These are phyloP conservation scores for Neopestalotiopsis rosae DNA, from an alignment of 2,329 filamentous ascomycete genomes.

Conservation along the genomic window DNA sequence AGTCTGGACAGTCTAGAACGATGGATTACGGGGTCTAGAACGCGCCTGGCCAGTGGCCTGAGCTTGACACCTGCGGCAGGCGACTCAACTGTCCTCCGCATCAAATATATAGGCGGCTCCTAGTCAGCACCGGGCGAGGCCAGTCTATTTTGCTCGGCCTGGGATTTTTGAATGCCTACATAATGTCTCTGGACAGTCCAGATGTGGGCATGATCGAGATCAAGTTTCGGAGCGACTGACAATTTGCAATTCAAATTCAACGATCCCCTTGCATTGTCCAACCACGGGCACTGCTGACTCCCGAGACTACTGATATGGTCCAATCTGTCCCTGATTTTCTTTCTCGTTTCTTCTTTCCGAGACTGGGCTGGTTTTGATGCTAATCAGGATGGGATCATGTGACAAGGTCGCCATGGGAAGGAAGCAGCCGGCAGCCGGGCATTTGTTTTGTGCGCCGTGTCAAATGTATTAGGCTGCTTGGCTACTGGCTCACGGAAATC, in stretches of 20 bases:
- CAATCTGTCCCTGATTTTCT: too few relatives aligned
- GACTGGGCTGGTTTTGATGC: too few relatives aligned
- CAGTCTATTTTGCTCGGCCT: neutral
- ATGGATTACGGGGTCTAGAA: neutral
- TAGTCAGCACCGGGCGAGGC: neutral
- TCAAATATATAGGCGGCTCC: slow-evolving; percentile 1
- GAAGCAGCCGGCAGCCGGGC: too few relatives aligned
- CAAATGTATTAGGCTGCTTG: too few relatives aligned
- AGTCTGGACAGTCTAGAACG: neutral
- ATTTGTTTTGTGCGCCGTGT: too few relatives aligned
- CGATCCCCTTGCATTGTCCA: too few relatives aligned
- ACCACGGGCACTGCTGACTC: too few relatives aligned
- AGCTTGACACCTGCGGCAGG: neutral
- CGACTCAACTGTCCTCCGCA: neutral
- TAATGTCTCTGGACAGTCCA: neutral
- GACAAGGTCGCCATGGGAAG: too few relatives aligned
- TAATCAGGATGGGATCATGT: too few relatives aligned
- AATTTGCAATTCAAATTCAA: neutral
- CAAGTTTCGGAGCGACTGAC: neutral
- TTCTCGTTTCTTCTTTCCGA: too few relatives aligned
- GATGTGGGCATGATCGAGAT: neutral
- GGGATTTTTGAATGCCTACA: neutral
- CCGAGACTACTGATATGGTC: too few relatives aligned
- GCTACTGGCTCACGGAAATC: too few relatives aligned
- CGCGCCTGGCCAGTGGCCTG: neutral